Percentiles rank a stretch among this genome's conserved stretches.
These are phyloP conservation scores for Candida yuanshanica DNA, from an alignment of 805 yeast species.

Conservation along the genomic window DNA sequence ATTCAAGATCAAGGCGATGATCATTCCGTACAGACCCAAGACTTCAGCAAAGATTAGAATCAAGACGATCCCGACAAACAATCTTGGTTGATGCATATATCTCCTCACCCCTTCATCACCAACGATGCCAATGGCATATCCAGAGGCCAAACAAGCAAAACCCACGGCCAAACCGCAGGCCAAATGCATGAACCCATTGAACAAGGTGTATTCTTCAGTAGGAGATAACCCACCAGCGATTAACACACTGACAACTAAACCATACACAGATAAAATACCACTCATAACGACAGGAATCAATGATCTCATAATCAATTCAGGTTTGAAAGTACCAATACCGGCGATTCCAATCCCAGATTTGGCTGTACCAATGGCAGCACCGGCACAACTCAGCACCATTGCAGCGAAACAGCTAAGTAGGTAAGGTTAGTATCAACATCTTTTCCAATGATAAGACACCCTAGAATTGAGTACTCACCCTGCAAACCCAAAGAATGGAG, in stretches of 20 bases:
- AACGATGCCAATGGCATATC: conserved; percentile 92
- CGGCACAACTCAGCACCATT: conserved; percentile 87
- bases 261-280: conserved; percentile 96
- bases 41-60: conserved; percentile 90
- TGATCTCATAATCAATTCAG: conserved; percentile 93
- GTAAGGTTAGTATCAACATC: conserved; percentile 5
- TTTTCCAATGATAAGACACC: not conserved
- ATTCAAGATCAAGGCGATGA: conserved; percentile 86
- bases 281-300: conserved; percentile 97
- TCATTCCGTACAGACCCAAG: conserved; percentile 88
- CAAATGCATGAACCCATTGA: conserved; percentile 96
- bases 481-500: conserved; percentile 97
- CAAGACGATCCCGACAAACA: conserved; percentile 85
- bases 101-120: conserved; percentile 93
- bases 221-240: conserved; percentile 91
- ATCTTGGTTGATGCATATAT: conserved; percentile 79
- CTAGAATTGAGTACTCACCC: conserved; percentile 45
- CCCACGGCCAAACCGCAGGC: conserved; percentile 97
- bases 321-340: conserved; percentile 96
- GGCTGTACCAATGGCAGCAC: conserved; percentile 98
- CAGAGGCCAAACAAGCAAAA: conserved; percentile 92
- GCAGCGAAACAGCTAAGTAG: conserved; percentile 69
- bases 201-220: conserved; percentile 70
- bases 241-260: conserved; percentile 91
- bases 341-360: conserved; percentile 97